Base-by-base conservation (phyloP, 805 yeast species). In the Schwanniomyces vanrijiae region DNA sequence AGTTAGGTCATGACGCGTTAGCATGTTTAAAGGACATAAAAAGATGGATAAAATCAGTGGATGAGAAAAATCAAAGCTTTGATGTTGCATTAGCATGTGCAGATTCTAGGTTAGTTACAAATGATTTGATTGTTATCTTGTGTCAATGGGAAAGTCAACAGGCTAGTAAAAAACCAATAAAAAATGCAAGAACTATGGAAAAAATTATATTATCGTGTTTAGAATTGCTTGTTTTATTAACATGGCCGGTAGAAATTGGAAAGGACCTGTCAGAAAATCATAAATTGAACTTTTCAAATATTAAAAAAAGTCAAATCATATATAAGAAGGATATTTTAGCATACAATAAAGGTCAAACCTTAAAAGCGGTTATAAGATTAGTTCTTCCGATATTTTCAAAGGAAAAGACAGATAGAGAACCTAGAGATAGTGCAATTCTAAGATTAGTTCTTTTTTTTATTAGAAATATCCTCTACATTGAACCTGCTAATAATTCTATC, bases 51-150 rank as follows among this genome's bases (percentile, higher is more conserved):
- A 83, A 82, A 54, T 75, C 86, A 1, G 91, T 88, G 40, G 98
- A 92, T 64, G 94, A 88, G 47, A 76, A 76, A 37, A 76, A 81
- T 44, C 75, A 80, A 44, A 73, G 84, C 13, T 84, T 83, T 75
- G 90, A 86, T 50, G 97, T 92, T 4, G 96, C 96, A 0, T 75
- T 88, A 43, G 96, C 96, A 0, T 85, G 95, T 52, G 87, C 90
- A 4, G 92, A 88, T 45, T 82, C 87, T 11, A 86, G 86, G 1
- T 71, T 94, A 9, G 84, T 92, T 5, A 61, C 73, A 1, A 82
- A 81, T 55, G 98, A 92, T 65, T 65, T 94, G 45, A 62, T 86
- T 5, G 86, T 84, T 8, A 90, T 94, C 20, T 62, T 94, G 38
- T 75, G 86, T 20, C 84, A 82, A 58, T 88, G 92, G 89, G 90